Conservation (phyloP, 805 yeast species). For the Candida sakaeoensis region DNA sequence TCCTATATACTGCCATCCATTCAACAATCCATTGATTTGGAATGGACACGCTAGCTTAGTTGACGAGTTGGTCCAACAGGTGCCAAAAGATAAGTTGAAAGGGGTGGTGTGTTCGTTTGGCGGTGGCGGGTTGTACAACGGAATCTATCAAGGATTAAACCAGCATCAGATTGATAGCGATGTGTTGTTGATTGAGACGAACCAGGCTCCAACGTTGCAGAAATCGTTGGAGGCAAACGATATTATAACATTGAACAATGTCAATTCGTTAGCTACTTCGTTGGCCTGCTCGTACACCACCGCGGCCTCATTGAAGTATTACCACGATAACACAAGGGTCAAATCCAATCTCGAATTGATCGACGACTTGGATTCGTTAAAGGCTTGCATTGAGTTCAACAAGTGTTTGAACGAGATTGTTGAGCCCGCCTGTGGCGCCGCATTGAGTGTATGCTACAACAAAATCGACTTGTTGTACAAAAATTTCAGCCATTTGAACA, state of each 20-base stretch:
- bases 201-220: conserved; percentile 58
- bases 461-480: conserved; percentile 24
- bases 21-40: conserved; percentile 50
- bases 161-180: conserved; percentile 24
- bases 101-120: conserved; percentile 54
- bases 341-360: conserved; percentile 22
- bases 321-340: conserved; percentile 12
- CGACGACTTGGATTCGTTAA: conserved; percentile 54
- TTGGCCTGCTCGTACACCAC: conserved; percentile 62
- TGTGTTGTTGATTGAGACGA: conserved; percentile 51
- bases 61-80: conserved; percentile 39
- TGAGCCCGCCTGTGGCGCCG: conserved; percentile 76
- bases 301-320: conserved; percentile 42
- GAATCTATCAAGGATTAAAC: conserved; percentile 44
- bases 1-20: conserved; percentile 54
- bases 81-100: conserved; percentile 23
- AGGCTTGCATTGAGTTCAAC: conserved; percentile 49
- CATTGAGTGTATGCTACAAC: conserved; percentile 51
- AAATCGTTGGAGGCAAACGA: conserved; percentile 45
- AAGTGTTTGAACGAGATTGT: conserved; percentile 48
- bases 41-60: conserved; percentile 50
- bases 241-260: conserved; percentile 42
- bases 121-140: conserved; percentile 57
- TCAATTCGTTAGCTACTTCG: conserved; percentile 57
- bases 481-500: conserved; percentile 21